Base-by-base conservation (phyloP, 1,284 basidiomycete genomes). In the Cutaneotrichosporon sp. region DNA sequence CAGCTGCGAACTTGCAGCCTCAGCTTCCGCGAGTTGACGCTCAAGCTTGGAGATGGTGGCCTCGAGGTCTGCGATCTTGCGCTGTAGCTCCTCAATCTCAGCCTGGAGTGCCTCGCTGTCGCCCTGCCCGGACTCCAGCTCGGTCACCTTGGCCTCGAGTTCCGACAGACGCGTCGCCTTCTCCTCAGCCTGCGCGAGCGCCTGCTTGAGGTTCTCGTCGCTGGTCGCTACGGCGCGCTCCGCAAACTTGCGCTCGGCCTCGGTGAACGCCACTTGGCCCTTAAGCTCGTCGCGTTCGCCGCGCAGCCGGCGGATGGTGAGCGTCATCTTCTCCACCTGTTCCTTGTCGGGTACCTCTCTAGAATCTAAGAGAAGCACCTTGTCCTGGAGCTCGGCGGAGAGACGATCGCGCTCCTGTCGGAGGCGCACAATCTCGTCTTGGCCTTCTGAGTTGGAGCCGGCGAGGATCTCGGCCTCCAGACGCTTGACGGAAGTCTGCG, bases 291-390 rank as follows among this genome's bases (percentile, higher is more conserved):
- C 60, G 18, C 66, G 62, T 22, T 67, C 60, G 7, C 18, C 3
- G 7, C 63, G 60, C n/a, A 67, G 53, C 2, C 66, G 62, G 24
- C 55, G 49, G 22, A 67, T 64, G 3, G 59, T 64, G 51, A 54
- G 22, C 1, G 45, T 58, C 65, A 67, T 67, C 1, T 31, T 22
- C 9, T 33, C 25, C 24, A 66, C 45, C 16, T 54, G 59, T 2
- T 24, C 34, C n/a, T 34, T 27, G 11, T 46, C n/a, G 38, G 31
- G 14, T 16, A 33, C 29, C 3, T 25, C 22, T n/a, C n/a, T 25
- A 14, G 33, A 20, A 13, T 34, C 47, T 43, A 57, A 29, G 22
- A 25, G 29, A 16, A 36, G 18, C 8, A 49, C 36, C 52, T 59
- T 49, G 20, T 52, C 45, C 34, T 59, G 29, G 9, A 74, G 54